phyloP scores from a whole-genome alignment of 202 grass and related monocot genomes.

The Elaeis oleifera region DNA sequence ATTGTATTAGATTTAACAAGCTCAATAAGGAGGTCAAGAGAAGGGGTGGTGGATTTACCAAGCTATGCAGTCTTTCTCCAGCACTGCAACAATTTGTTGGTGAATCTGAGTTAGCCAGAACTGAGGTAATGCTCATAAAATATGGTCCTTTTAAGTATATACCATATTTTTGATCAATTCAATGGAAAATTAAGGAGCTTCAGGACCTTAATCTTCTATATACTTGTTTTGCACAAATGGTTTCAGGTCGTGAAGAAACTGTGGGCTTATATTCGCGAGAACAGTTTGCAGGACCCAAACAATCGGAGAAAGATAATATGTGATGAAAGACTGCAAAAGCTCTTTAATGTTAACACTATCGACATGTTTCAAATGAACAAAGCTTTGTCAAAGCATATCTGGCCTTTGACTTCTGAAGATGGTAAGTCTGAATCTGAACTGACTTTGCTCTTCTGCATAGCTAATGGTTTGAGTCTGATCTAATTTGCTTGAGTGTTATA shows the following conservation, averaged over 20 bases:
- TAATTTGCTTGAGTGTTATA: too few species aligned
- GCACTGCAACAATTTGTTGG: constrained; percentile 78
- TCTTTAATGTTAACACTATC: constrained; percentile 85
- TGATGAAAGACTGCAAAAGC: constrained; percentile 55
- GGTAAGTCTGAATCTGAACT: constrained; percentile 31
- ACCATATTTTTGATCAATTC: too few species aligned
- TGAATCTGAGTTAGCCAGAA: constrained; percentile 84
- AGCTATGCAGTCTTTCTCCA: constrained; percentile 81
- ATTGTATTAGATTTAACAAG: too few species aligned
- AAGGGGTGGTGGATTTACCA: constrained; percentile 89
- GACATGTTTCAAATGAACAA: constrained; percentile 99
- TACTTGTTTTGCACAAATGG: constrained; percentile 24
- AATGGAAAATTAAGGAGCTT: neutral
- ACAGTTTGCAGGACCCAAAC: constrained; percentile 79
- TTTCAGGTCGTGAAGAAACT: constrained; percentile 91
- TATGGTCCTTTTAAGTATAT: neutral
- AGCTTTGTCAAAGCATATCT: constrained; percentile 89
- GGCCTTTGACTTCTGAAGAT: constrained; percentile 72
- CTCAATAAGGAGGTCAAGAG: constrained; percentile 54
- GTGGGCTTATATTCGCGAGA: constrained; percentile 84
- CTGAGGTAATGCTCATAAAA: constrained; percentile 56
- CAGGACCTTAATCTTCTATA: neutral
- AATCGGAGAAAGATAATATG: constrained; percentile 83
- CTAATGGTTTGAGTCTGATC: too few species aligned
- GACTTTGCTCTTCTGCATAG: too few species aligned